Evolutionary conservation across 495 filamentous ascomycete genomes (phyloP), one percentile per base, ranked within the genome.

Genomic region (Talaromyces liani): DNA sequence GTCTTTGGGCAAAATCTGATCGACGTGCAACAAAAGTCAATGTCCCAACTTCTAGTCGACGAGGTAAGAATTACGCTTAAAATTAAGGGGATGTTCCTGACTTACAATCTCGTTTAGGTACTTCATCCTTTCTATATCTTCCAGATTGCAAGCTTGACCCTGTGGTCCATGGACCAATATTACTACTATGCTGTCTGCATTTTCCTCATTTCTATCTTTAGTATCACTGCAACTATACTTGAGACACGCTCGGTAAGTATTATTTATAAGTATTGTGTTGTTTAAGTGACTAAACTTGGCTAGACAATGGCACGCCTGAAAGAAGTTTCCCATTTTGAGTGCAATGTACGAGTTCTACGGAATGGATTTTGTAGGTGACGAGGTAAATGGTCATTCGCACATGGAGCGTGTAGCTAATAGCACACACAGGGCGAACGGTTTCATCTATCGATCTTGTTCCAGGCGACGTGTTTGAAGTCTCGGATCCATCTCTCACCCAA

Each of bases 121-220:
- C 91, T 99, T 71, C 94, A 98, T 70, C 95, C 95, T 3, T 98
- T 99, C 76, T 99, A 98, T 70, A 87, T 97, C 39, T 99, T 99
- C 75, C 95, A 99, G 72, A 87, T 99, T 68, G 93, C 91, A 34
- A 98, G 95, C 78, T 78, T 99, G 62, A 72, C 94, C 55, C 87
- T 99, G 4, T 99, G 95, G 95, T 96, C 93, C 16, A 65, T 96
- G 31, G 95, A 99, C 69, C 79, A 93, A 66, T 99, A 99, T 69
- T 98, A 96, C 68, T 98, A 97, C 71, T 99, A 99, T 79, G 95
- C 95, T 33, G 81, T 85, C 31, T 97, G 93, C 72, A 99, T 99
- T 64, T 96, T 99, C 66, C 68, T 95, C 61, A 99, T 99, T 65
- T 99, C 95, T 0, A 80, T 91, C 36, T 87, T 91, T 65, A 97